Evolutionary conservation across 2,329 filamentous ascomycete species (phyloP), one percentile per base, ranked within the genome.

Genomic region (Penicillium concentricum): DNA sequence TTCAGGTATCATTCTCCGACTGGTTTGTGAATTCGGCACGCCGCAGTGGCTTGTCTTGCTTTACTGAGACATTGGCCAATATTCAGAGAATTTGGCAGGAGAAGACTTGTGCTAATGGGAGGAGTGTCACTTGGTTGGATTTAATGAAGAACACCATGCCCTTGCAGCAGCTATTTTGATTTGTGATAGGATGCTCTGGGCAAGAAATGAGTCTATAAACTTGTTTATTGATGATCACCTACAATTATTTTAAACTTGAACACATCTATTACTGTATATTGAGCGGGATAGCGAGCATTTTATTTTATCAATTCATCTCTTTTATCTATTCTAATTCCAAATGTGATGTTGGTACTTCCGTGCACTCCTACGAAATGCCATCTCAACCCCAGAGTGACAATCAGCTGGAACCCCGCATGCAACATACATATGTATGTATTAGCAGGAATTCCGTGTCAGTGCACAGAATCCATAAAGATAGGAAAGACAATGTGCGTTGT

Each of bases 1-100:
- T 78, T 1, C 75, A 76, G 44, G 67, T 69, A 3, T 69, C 65
- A 4, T 76, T 76, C 39, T 48, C 67, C 3, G 45, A 56, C 5
- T 76, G 72, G 74, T 76, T 76, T 61, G 58, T 66, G 39, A 61
- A 54, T 3, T 66, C 65, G 10, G 63, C 62, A 12, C 51, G 61
- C 15, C 55, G 66, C 6, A 75, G 69, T 57, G 73, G 74, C 0
- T 52, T 75, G 2, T 61, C 62, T n/a, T 68, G 65, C 6, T 76
- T 76, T 30, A 59, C 54, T 5, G 59, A 69, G 20, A 70, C 68
- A 2, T 50, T 69, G 35, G 38, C 28, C 5, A 67, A 56, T 18
- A 60, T 71, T 16, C 58, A 69, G 52, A 57, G 62, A 30, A 65
- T 72, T 2, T 76, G 73, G 74, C 54, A 65, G 41, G 65, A 66